phyloP scores from a whole-genome alignment of 306 rosid genomes.

The Dicorynia guianensis region DNA sequence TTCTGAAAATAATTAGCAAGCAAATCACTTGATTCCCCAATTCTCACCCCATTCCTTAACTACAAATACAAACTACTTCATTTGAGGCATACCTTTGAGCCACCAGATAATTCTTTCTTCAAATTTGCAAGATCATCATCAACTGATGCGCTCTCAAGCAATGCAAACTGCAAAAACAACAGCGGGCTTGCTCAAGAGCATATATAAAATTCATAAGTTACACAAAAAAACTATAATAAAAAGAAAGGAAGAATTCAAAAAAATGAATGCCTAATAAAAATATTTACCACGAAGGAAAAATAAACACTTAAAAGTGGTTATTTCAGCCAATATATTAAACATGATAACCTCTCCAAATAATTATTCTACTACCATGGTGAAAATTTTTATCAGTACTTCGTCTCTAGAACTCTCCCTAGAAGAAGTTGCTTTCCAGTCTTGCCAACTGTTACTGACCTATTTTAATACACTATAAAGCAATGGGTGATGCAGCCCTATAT shows the following conservation, averaged over 20 bases:
- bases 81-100: constrained; percentile 58
- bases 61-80: constrained; percentile 5
- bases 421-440: constrained; percentile 15
- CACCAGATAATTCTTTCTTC: constrained; percentile 56
- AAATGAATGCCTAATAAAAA: background rate
- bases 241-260: constrained; percentile 3
- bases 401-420: no score
- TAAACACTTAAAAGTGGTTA: no score
- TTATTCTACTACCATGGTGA: no score
- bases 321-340: no score
- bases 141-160: constrained; percentile 69
- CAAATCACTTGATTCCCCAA: constrained; percentile 13
- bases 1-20: constrained; percentile 29
- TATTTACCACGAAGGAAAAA: no score
- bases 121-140: constrained; percentile 69
- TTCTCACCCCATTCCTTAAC: background rate
- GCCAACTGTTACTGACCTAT: constrained; percentile 24
- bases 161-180: constrained; percentile 62
- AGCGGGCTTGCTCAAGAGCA: background rate
- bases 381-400: background rate
- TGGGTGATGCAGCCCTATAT: constrained; percentile 21
- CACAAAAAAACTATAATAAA: constrained; percentile 5
- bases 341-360: no score
- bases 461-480: constrained; percentile 15
- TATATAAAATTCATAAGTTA: constrained; percentile 10